Evolutionary conservation across 768 basidiomycete genomes (phyloP), one percentile per base, ranked within the genome.

Genomic region (Cystobasidium onofrii): DNA sequence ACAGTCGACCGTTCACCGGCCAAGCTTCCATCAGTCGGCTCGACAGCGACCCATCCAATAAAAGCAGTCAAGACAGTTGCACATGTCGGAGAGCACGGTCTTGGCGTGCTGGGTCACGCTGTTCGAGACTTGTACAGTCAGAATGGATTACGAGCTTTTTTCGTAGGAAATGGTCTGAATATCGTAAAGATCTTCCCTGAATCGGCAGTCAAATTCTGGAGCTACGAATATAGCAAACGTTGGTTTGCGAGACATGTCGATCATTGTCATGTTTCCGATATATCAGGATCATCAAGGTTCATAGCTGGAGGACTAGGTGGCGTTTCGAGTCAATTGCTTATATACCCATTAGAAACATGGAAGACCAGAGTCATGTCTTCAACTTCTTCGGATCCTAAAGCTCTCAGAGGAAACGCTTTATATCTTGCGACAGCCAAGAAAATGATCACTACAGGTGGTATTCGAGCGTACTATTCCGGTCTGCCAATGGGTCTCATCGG

Each of bases 341-440:
- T 97, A 82, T 97, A 96, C 81, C 93, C 94, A 0, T 87, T 97
- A 77, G 96, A 98, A 81, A 97, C 95, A 1, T 83, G 98, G 66
- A 98, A 99, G 88, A 98, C 95, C 0, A 91, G 96, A 87, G 91
- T 97, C 87, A 97, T 97, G 92, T 95, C 92, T 80, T 89, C 86
- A 75, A 85, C 89, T 1, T 88, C 79, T 23, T 74, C 69, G 34
- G 71, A 75, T 31, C 73, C 74, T 72, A 36, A 86, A 77, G 84
- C 85, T 74, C n/a, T 77, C 78, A 52, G 63, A 9, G 81, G 82
- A 15, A 81, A 80, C 74, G 77, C 76, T 3, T 81, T 93, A 73
- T 78, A 83, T 44, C 69, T 84, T 13, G 81, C 82, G 39, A 90
- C 92, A 4, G 87, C 87, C 18, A 86, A 85, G 65, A 86, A 86